Conservation (phyloP, 2,329 filamentous ascomycete genomes). For the Stemphylium beticola region DNA sequence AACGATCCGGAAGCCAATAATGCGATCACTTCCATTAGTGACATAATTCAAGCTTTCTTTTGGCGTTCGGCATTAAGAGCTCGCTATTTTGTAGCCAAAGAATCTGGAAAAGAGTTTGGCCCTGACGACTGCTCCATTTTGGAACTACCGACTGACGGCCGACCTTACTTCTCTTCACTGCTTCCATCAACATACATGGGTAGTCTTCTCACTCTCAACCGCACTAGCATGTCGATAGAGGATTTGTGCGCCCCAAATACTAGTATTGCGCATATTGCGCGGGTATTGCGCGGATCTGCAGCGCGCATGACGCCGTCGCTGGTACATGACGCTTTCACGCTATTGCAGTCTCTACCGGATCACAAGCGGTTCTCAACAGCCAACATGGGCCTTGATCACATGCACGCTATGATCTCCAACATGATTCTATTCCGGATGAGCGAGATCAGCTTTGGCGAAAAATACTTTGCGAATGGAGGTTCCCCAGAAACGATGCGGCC, state of each 20-base stretch:
- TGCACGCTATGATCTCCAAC: conserved; percentile 36
- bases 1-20: conserved; percentile 30
- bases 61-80: conserved; percentile 49
- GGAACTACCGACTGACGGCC: conserved; percentile 43
- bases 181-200: conserved; percentile 39
- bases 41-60: conserved; percentile 52
- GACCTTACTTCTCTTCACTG: conserved; percentile 34
- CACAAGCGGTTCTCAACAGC: conserved; percentile 24
- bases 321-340: conserved; percentile 37
- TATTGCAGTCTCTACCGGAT: conserved; percentile 28
- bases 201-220: conserved; percentile 36
- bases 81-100: conserved; percentile 43
- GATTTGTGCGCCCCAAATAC: conserved; percentile 28
- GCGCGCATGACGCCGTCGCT: conserved; percentile 30
- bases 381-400: conserved; percentile 30
- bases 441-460: conserved; percentile 27
- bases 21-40: conserved; percentile 41
- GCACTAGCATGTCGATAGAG: conserved; percentile 31
- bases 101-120: conserved; percentile 13
- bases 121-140: conserved; percentile 28
- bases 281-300: conserved; percentile 26
- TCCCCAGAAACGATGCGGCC: conserved; percentile 33
- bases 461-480: conserved; percentile 29
- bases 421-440: conserved; percentile 29
- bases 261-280: conserved; percentile 28